These are phyloP conservation scores for Plasmodium knowlesi DNA, from an alignment of 169 alveolate species.

Conservation along the genomic window DNA sequence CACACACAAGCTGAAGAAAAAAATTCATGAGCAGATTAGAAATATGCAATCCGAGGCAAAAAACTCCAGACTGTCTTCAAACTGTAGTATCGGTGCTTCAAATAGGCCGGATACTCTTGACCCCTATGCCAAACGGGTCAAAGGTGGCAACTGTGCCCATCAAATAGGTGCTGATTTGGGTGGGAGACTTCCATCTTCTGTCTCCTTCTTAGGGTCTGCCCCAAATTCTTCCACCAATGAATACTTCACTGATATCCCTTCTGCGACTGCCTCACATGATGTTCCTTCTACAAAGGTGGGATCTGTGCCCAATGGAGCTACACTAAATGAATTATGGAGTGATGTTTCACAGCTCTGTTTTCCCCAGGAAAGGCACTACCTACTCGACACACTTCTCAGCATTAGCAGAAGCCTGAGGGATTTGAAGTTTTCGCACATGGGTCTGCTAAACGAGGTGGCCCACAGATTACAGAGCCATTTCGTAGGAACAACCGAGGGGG, in stretches of 20 bases:
- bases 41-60: background rate
- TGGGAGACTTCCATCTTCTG: background rate
- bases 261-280: background rate
- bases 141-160: background rate
- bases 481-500: background rate
- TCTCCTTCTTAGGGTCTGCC: background rate
- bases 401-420: slow-evolving; percentile 38
- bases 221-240: background rate
- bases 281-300: background rate
- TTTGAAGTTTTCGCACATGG: slow-evolving; percentile 27
- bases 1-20: slow-evolving; percentile 21
- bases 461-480: slow-evolving; percentile 11
- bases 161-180: background rate
- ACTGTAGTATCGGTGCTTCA: background rate
- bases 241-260: background rate
- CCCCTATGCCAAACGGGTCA: background rate
- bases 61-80: background rate
- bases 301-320: background rate
- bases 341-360: background rate
- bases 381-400: background rate
- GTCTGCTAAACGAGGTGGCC: slow-evolving; percentile 26
- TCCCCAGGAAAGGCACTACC: background rate
- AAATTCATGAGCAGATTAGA: background rate
- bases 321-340: background rate
- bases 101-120: background rate